Percentiles rank a stretch among this genome's conserved stretches.
phyloP scores from a whole-genome alignment of 768 basidiomycete genomes.

The Russula sp. region DNA sequence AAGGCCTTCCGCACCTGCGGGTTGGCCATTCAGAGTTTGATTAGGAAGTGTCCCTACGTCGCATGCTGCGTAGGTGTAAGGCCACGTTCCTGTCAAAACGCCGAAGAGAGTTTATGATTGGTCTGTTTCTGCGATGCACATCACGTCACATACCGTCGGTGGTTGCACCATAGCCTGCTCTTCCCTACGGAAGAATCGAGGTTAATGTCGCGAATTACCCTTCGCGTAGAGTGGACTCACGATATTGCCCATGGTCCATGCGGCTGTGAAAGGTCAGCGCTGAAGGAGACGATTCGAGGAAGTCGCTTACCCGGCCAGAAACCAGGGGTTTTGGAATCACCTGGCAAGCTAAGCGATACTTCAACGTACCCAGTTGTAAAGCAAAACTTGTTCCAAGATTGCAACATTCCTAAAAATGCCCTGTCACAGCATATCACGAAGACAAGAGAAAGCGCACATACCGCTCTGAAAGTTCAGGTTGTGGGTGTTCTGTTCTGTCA shows the following conservation, averaged over 20 bases:
- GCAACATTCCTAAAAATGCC: constrained; percentile 43
- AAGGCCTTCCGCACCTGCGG: constrained; percentile 44
- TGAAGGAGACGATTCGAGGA: constrained; percentile 8
- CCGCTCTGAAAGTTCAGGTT: constrained; percentile 82
- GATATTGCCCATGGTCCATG: constrained; percentile 75
- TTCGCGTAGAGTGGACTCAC: constrained; percentile 27
- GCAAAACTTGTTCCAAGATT: constrained; percentile 92
- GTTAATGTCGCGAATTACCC: not conserved
- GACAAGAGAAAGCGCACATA: constrained; percentile 31
- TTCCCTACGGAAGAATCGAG: constrained; percentile 43
- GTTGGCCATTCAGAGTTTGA: constrained; percentile 58
- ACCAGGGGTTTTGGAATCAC: constrained; percentile 52
- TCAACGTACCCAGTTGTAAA: constrained; percentile 92
- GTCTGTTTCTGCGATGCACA: not conserved
- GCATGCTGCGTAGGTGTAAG: constrained; percentile 79
- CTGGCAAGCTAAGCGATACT: constrained; percentile 71
- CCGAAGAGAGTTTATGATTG: not conserved
- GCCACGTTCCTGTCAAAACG: constrained; percentile 45
- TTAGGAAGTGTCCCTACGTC: constrained; percentile 84
- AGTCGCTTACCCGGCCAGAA: constrained; percentile 73
- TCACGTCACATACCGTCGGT: constrained; percentile 55
- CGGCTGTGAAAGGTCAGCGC: constrained; percentile 34
- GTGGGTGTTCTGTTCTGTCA: constrained; percentile 63
- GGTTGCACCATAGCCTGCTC: constrained; percentile 85
- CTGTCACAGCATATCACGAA: not conserved